These are phyloP conservation scores for Steccherinum ochraceum DNA, from an alignment of 768 basidiomycete species.

Conservation along the genomic window DNA sequence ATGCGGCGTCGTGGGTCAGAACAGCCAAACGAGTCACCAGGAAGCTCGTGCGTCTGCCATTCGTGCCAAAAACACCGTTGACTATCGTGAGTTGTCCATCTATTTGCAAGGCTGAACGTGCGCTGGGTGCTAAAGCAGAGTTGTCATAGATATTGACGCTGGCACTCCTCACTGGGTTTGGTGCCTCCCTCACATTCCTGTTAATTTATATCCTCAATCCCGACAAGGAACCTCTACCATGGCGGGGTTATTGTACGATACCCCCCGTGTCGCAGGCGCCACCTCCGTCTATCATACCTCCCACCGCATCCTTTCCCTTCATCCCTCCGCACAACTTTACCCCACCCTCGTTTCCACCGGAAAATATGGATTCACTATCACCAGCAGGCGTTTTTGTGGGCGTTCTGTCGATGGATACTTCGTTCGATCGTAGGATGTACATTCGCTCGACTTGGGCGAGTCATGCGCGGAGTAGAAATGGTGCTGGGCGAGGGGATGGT, in stretches of 20 bases:
- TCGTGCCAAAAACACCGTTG: constrained; percentile 74
- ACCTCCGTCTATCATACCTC: constrained; percentile 32
- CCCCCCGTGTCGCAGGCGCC: constrained; percentile 45
- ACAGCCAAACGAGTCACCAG: constrained; percentile 48
- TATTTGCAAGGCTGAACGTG: background rate
- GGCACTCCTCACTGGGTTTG: constrained; percentile 73
- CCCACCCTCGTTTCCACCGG: constrained; percentile 60
- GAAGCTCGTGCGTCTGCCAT: constrained; percentile 58
- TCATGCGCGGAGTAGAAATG: constrained; percentile 71
- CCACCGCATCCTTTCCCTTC: constrained; percentile 33
- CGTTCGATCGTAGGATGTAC: constrained; percentile 78
- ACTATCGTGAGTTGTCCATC: constrained; percentile 56
- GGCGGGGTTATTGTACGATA: constrained; percentile 87
- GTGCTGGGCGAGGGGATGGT: constrained; percentile 62
- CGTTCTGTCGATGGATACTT: constrained; percentile 84
- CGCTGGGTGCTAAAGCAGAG: background rate
- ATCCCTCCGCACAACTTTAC: constrained; percentile 27
- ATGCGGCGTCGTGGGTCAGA: constrained; percentile 37
- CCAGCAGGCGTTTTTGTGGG: constrained; percentile 87
- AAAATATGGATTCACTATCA: constrained; percentile 62
- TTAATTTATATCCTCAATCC: constrained; percentile 93
- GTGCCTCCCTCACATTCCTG: constrained; percentile 76
- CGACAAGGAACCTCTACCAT: constrained; percentile 91
- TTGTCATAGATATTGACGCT: constrained; percentile 54
- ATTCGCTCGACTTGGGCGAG: constrained; percentile 88